Conservation (phyloP, 768 basidiomycete species). For the Trametes villosa region DNA sequence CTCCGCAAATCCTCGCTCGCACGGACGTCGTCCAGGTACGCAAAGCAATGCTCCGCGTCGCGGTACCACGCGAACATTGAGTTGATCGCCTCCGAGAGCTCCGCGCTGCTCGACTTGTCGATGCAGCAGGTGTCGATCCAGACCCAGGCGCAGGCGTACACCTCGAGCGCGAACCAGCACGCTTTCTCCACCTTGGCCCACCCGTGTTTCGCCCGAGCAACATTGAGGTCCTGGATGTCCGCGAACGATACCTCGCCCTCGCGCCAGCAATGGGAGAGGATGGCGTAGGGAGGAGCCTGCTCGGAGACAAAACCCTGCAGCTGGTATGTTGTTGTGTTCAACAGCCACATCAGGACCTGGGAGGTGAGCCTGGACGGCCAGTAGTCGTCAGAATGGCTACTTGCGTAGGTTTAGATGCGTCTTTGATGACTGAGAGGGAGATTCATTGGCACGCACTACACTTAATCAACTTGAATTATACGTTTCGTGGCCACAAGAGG, state of each 20-base stretch:
- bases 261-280: constrained; percentile 11
- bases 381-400: too few relatives aligned
- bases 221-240: background rate
- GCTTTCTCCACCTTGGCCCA: background rate
- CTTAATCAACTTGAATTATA: too few relatives aligned
- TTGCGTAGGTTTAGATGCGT: too few relatives aligned
- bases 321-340: constrained; percentile 1
- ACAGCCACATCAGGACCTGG: background rate
- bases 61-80: constrained; percentile 11
- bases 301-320: background rate
- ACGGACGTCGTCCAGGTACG: constrained; percentile 9
- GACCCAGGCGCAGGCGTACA: background rate
- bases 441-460: too few relatives aligned
- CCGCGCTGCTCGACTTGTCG: constrained; percentile 16
- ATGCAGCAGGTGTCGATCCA: constrained; percentile 27
- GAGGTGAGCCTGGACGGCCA: too few relatives aligned
- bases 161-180: background rate
- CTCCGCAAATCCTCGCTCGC: background rate
- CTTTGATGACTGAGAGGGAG: too few relatives aligned
- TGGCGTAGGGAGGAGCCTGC: background rate
- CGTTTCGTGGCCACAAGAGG: too few relatives aligned
- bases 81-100: constrained; percentile 17
- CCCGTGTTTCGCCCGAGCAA: background rate
- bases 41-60: constrained; percentile 1
- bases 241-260: background rate